These are phyloP conservation scores for Populus nigra DNA, from an alignment of 345 rosid species.

Conservation along the genomic window DNA sequence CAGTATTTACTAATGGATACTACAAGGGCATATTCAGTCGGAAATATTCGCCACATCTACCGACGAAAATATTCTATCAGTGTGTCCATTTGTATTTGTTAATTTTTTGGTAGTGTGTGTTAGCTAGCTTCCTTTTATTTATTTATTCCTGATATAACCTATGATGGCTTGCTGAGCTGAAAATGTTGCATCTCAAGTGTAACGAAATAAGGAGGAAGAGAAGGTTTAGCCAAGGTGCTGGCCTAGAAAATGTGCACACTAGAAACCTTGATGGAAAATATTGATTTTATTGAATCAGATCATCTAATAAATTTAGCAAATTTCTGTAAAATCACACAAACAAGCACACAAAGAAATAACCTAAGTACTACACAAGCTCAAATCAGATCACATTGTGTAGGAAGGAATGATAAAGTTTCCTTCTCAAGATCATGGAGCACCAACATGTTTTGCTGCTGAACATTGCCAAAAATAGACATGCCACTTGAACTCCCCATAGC, in stretches of 20 bases:
- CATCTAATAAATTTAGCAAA: background rate
- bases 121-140: background rate
- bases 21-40: too few relatives aligned
- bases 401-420: conserved; percentile 66
- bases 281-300: background rate
- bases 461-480: conserved; percentile 87
- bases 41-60: too few relatives aligned
- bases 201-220: background rate
- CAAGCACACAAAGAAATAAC: background rate
- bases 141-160: background rate
- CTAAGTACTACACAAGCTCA: conserved; percentile 16
- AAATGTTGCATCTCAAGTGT: background rate
- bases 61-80: too few relatives aligned
- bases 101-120: background rate
- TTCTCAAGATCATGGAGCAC: conserved; percentile 64
- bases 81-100: too few relatives aligned
- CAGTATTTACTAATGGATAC: too few relatives aligned
- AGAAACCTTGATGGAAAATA: background rate
- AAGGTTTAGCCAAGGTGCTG: background rate
- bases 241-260: background rate
- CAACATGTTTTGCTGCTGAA: conserved; percentile 85
- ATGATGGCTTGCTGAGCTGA: background rate
- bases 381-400: conserved; percentile 57
- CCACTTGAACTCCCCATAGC: conserved; percentile 84
- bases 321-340: background rate